phyloP scores from a whole-genome alignment of 2,329 filamentous ascomycete genomes.

The Arthrobotrys sphaeroides region DNA sequence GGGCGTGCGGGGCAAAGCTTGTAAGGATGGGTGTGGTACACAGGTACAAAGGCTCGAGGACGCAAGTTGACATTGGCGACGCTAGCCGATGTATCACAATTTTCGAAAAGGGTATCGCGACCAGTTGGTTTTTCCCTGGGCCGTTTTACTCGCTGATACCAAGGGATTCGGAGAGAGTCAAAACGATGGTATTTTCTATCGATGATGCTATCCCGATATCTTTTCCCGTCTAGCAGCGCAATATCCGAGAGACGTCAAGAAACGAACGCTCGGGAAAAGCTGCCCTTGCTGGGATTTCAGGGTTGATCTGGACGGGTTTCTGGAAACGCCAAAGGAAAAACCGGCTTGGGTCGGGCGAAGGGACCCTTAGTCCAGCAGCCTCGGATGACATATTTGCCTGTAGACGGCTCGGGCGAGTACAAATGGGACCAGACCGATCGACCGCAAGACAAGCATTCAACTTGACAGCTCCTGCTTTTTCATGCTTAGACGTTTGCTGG shows the following conservation, averaged over 20 bases:
- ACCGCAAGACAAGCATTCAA: conserved; percentile 12
- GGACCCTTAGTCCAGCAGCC: conserved; percentile 33
- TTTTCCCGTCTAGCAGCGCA: conserved; percentile 22
- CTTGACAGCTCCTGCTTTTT: conserved; percentile 44
- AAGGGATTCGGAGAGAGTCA: conserved; percentile 42
- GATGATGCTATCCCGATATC: conserved; percentile 31
- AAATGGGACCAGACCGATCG: conserved; percentile 25
- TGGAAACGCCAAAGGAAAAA: conserved; percentile 19
- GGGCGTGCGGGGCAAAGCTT: conserved; percentile 46
- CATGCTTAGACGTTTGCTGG: conserved; percentile 4
- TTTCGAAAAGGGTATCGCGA: conserved; percentile 33
- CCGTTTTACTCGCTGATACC: conserved; percentile 47
- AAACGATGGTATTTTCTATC: conserved; percentile 18
- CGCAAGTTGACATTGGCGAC: conserved; percentile 30
- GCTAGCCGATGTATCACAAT: conserved; percentile 42
- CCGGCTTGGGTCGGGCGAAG: conserved; percentile 38
- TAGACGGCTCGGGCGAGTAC: conserved; percentile 41
- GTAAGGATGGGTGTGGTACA: conserved; percentile 23
- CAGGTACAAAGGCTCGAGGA: conserved; percentile 21
- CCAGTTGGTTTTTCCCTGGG: not conserved
- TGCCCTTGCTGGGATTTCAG: not conserved
- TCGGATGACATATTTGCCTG: conserved; percentile 41
- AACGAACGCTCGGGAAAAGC: conserved; percentile 12
- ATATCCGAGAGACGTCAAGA: conserved; percentile 27
- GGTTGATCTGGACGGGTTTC: conserved; percentile 33